Percentiles rank a stretch among this genome's conserved stretches.
These are phyloP conservation scores for Vigna hirtella DNA, from an alignment of 306 rosid species.

Conservation along the genomic window DNA sequence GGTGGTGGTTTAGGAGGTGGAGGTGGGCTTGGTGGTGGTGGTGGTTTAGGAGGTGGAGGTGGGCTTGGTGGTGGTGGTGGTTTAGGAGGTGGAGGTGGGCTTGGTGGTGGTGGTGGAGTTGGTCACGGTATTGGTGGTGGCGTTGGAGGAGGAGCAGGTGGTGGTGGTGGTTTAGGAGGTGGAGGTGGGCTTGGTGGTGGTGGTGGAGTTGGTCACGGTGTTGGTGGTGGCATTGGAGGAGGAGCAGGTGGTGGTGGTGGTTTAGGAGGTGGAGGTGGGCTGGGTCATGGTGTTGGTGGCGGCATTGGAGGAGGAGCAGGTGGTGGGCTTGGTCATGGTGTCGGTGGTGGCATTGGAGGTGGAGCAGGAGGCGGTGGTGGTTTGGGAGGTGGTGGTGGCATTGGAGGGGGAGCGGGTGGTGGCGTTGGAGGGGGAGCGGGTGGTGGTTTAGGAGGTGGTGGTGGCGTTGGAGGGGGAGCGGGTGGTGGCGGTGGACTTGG, in stretches of 20 bases:
- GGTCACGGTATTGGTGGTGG: neutral
- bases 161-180: neutral
- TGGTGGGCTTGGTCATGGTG: neutral
- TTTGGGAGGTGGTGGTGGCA: conserved; percentile 18
- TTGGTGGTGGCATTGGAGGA: neutral
- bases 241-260: conserved; percentile 16
- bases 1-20: neutral
- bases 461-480: neutral
- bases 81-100: neutral
- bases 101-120: neutral
- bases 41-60: neutral
- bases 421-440: conserved; percentile 36
- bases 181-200: neutral
- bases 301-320: conserved; percentile 26
- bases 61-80: neutral
- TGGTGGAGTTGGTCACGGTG: neutral
- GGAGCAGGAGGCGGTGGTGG: conserved; percentile 41
- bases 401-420: conserved; percentile 33
- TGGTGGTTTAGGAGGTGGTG: neutral
- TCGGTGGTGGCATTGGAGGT: neutral
- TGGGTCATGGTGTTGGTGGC: conserved; percentile 10
- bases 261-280: neutral
- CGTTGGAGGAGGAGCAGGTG: conserved; percentile 7
- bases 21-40: neutral
- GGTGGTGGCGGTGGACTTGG: neutral